Evolutionary conservation across 495 filamentous ascomycete genomes (phyloP).

Genomic region (Bathelium albidoporum): DNA sequence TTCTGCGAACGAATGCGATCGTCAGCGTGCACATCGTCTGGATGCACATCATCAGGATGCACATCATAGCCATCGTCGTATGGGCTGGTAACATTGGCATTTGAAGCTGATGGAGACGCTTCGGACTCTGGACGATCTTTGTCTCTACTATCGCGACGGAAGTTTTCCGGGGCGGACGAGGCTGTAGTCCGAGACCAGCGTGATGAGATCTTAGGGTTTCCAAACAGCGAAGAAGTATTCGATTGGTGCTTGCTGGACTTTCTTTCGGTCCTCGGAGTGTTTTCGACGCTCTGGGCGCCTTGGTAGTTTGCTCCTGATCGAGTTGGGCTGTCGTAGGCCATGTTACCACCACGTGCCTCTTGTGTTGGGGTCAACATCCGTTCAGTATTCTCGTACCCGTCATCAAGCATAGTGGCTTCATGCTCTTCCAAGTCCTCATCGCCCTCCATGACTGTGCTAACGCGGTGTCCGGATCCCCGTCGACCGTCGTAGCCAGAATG

Average conservation of each 20-base stretch:
- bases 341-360: constrained; percentile 34
- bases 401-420: constrained; percentile 15
- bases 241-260: constrained; percentile 87
- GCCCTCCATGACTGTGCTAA: constrained; percentile 75
- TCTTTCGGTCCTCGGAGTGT: constrained; percentile 63
- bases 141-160: constrained; percentile 36
- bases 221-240: constrained; percentile 72
- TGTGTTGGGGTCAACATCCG: constrained; percentile 34
- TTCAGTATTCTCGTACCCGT: constrained; percentile 29
- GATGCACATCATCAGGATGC: too few relatives aligned
- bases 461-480: constrained; percentile 60
- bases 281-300: constrained; percentile 53
- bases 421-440: constrained; percentile 26
- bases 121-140: constrained; percentile 46
- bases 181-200: constrained; percentile 95
- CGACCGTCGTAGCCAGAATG: constrained; percentile 47
- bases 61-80: constrained; percentile 53
- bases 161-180: constrained; percentile 47
- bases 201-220: constrained; percentile 72
- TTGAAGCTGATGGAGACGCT: constrained; percentile 56
- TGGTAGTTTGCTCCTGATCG: constrained; percentile 43
- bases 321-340: constrained; percentile 64
- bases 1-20: constrained; percentile 59
- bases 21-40: constrained; percentile 54
- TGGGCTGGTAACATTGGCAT: constrained; percentile 40